These are phyloP conservation scores for Hypocreales sp. DNA, from an alignment of 2,329 filamentous ascomycete species.

Conservation along the genomic window DNA sequence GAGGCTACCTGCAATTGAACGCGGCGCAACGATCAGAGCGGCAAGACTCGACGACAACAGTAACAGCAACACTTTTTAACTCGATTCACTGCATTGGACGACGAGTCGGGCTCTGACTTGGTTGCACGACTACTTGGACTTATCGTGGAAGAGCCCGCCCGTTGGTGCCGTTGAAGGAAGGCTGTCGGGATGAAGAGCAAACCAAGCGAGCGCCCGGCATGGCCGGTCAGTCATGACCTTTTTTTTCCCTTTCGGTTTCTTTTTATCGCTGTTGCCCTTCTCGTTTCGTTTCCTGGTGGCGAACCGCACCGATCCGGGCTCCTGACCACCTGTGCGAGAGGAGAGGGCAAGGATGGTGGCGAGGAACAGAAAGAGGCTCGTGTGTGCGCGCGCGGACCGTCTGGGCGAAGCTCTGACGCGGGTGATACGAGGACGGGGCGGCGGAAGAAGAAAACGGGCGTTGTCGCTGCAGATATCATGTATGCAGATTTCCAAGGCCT, in stretches of 20 bases:
- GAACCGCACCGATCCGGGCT: constrained; percentile 3
- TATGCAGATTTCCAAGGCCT: constrained; percentile 3
- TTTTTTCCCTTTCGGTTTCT: constrained; percentile 7
- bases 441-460: constrained; percentile 2
- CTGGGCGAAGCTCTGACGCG: too few relatives aligned
- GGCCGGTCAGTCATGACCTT: constrained; percentile 3
- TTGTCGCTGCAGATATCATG: constrained; percentile 3
- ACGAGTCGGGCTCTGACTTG: constrained; percentile 22
- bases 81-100: constrained; percentile 22
- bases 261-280: too few relatives aligned
- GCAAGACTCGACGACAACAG: constrained; percentile 7
- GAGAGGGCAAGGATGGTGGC: neutral
- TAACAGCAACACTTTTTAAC: constrained; percentile 4
- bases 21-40: constrained; percentile 2
- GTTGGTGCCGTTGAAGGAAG: neutral
- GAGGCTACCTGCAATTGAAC: too few relatives aligned
- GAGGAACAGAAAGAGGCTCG: neutral
- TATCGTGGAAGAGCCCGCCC: constrained; percentile 1
- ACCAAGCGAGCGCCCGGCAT: constrained; percentile 2
- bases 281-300: too few relatives aligned
- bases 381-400: neutral
- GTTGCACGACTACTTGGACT: constrained; percentile 10
- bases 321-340: too few relatives aligned
- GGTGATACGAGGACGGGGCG: neutral
- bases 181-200: neutral